These are phyloP conservation scores for Prillingera fragicola DNA, from an alignment of 1,284 basidiomycete genomes.

Conservation along the genomic window DNA sequence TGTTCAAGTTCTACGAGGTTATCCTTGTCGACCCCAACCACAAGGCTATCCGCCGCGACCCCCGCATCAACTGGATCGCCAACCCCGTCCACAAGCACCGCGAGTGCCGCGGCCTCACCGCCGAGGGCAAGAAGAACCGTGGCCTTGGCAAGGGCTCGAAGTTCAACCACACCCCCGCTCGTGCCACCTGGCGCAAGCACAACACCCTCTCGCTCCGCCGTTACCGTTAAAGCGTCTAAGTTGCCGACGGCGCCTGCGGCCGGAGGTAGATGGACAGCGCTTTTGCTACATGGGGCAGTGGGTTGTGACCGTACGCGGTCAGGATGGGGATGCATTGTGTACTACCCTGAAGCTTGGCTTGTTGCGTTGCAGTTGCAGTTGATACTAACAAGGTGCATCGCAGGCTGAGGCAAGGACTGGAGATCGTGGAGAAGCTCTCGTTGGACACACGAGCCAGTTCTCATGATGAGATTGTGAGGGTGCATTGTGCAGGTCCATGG, in stretches of 20 bases:
- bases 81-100: slow-evolving; percentile 98
- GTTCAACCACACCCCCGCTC: slow-evolving; percentile 87
- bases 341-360: too few species aligned
- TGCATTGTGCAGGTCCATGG: too few species aligned
- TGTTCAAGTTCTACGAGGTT: slow-evolving; percentile 99
- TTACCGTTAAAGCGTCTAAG: slow-evolving; percentile 70
- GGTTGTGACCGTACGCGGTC: neutral
- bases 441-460: too few species aligned
- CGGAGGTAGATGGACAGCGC: neutral
- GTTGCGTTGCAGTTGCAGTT: too few species aligned
- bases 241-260: slow-evolving; percentile 9
- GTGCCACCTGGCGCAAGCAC: slow-evolving; percentile 93
- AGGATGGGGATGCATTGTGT: neutral
- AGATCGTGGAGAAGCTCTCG: too few species aligned
- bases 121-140: slow-evolving; percentile 81
- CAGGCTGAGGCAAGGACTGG: too few species aligned
- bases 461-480: too few species aligned
- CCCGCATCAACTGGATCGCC: slow-evolving; percentile 92
- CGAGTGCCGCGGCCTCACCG: slow-evolving; percentile 95
- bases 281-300: neutral
- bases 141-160: slow-evolving; percentile 89
- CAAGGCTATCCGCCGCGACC: slow-evolving; percentile 77
- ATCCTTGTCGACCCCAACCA: slow-evolving; percentile 79
- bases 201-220: slow-evolving; percentile 96
- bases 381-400: too few species aligned